Evolutionary conservation across 768 basidiomycete genomes (phyloP).

Genomic region (Termitomyces sp.): DNA sequence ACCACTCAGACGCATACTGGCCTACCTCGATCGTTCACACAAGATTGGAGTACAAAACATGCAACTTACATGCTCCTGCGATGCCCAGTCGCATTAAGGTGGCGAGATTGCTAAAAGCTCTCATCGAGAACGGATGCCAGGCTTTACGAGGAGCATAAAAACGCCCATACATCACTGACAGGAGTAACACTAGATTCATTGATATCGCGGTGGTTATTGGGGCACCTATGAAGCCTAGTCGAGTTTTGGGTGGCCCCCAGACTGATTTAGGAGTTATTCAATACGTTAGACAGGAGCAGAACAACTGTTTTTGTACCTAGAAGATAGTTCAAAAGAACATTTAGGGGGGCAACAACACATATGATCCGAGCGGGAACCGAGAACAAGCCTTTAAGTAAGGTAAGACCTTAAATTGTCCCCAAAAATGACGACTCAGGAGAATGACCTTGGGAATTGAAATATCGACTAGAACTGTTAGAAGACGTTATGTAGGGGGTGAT

Average conservation of each 20-base stretch:
- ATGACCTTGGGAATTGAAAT: slow-evolving; percentile 80
- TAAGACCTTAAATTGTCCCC: background rate
- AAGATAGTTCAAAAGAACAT: slow-evolving; percentile 74
- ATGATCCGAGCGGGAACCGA: slow-evolving; percentile 80
- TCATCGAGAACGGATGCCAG: slow-evolving; percentile 70
- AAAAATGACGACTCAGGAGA: background rate
- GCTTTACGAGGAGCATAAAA: slow-evolving; percentile 61
- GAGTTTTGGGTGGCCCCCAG: slow-evolving; percentile 74
- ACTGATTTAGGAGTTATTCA: slow-evolving; percentile 31
- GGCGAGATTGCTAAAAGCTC: slow-evolving; percentile 63
- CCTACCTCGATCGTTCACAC: slow-evolving; percentile 24
- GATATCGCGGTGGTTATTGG: slow-evolving; percentile 84
- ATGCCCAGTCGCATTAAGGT: slow-evolving; percentile 69
- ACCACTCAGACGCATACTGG: slow-evolving; percentile 90
- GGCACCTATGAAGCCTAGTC: slow-evolving; percentile 88
- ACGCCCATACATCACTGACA: slow-evolving; percentile 58
- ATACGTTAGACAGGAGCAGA: background rate
- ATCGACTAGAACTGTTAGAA: slow-evolving; percentile 36
- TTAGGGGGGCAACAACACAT: slow-evolving; percentile 76
- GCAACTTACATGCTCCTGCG: slow-evolving; percentile 64
- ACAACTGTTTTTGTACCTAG: slow-evolving; percentile 29
- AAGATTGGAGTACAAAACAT: background rate
- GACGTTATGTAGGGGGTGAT: background rate
- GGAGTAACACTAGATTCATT: slow-evolving; percentile 68
- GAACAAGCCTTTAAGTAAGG: slow-evolving; percentile 58